Base-by-base conservation (phyloP, 2,329 filamentous ascomycete species). In the Cladosporium sp. region DNA sequence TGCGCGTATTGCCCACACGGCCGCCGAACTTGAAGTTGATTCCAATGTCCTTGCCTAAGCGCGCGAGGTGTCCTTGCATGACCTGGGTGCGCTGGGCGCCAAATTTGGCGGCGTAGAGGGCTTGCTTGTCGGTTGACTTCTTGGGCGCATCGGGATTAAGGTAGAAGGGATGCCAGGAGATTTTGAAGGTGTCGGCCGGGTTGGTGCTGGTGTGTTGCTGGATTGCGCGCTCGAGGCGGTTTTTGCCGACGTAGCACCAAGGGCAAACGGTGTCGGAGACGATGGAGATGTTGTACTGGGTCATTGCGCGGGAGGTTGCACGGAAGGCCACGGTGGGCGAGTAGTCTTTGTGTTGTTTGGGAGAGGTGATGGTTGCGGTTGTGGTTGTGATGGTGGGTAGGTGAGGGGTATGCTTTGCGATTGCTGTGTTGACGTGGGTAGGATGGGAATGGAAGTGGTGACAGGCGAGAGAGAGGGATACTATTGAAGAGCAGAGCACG, bases 231-330 rank as follows among this genome's bases (percentile, higher is more conserved):
- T 87, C 83, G 37, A 96, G 82, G 36, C 89, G 85, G 62, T 85
- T 85, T 70, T 90, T 88, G 72, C 90, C 91, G 15, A 95, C 78
- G 71, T 91, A 94, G 79, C 91, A 80, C 67, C 78, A 83, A 64
- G 90, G 88, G 70, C 90, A 95, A 65, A 94, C 83, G 2, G 85
- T 89, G 75, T 96, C 91, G n/a, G 83, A 90, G 58, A 91, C 84
- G 68, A 91, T 83, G 59, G 87, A 84, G 73, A 95, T 88, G 61
- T 84, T 83, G 77, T 92, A 89, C 66, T 85, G 83, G 19, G 86
- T 84, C 89, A 92, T 91, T 60, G 60, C 78, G 65, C 63, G 65
- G 39, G 61, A 25, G 9, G 63, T 63, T 44, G 64, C 56, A 39
- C 64, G 64, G 42, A 65, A 59, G 59, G 65, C 63, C 65, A 67